Base-by-base conservation (phyloP, 176 grass and related monocot species). In the Hordeum marinum region DNA sequence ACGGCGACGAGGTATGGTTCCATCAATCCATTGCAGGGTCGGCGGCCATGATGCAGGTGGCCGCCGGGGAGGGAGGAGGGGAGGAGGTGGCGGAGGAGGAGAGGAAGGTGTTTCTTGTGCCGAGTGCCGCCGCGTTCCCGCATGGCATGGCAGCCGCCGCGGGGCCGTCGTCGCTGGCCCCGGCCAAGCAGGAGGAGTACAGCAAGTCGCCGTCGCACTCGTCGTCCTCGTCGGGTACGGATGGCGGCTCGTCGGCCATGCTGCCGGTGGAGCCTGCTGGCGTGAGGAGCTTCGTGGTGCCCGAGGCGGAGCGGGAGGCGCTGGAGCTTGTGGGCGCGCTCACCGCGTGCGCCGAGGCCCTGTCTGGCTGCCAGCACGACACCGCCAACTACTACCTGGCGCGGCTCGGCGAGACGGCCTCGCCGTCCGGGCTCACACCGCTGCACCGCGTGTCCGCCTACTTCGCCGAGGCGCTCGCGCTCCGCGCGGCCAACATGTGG, bases 151-250 rank as follows among this genome's bases (percentile, higher is more conserved):
- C 76, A 31, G 78, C 86, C 42, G 62, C 77, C 60, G 68, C 87
- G 48, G 89, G 87, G 34, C 10, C 80, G 24, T 92, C 80, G 58
- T 92, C 88, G 25, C 89, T 92, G 14, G 63, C 82, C 6, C 40
- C 80, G 60, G 84, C 88, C 39, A 92, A 94, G 76, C 66, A 87
- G 83, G 91, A 92, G 54, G 86, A 90, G 67, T 67, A 90, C 70
- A 90, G 83, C 91, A 91, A 92, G 82, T 95, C 96, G 13, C 93
- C 92, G 76, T 95, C 95, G 5, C 78, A 92, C 76, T 94, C 93
- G 18, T 91, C 92, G 45, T 91, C 96, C 14, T 95, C 96, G 25
- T 93, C 91, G 4, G 85, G 86, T 9, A 92, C 88, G 54, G 82
- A 90, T 83, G 86, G 76, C 26, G 85, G 80, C 29, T 87, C 90